Evolutionary conservation across 106 monocot species (phyloP).

Genomic region (Ottelia alismoides): DNA sequence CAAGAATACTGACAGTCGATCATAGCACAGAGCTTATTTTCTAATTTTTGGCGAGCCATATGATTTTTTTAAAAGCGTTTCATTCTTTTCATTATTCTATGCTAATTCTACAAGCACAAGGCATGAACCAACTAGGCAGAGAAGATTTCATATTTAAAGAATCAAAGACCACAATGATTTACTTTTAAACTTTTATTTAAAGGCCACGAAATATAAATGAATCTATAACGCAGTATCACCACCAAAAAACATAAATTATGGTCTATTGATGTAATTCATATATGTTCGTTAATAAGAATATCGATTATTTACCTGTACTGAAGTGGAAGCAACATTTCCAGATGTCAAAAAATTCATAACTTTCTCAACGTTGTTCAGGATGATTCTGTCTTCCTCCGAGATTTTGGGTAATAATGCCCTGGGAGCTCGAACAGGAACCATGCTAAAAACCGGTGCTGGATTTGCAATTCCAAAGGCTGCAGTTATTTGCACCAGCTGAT

Average conservation of each 20-base stretch:
- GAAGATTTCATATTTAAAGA: too few relatives aligned
- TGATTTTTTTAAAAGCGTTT: too few relatives aligned
- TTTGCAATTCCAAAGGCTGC: slow-evolving; percentile 58
- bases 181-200: background rate
- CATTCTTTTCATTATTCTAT: too few relatives aligned
- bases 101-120: background rate
- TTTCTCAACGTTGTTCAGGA: slow-evolving; percentile 87
- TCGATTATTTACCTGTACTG: slow-evolving; percentile 27
- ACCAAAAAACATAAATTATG: too few relatives aligned
- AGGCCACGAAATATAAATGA: too few relatives aligned
- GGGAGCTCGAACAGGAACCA: slow-evolving; percentile 57
- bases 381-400: slow-evolving; percentile 78
- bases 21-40: too few relatives aligned
- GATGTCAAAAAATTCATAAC: slow-evolving; percentile 74
- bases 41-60: too few relatives aligned
- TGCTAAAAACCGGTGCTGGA: slow-evolving; percentile 53
- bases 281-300: background rate
- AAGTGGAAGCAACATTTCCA: slow-evolving; percentile 34
- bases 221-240: too few relatives aligned
- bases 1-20: too few relatives aligned
- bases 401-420: slow-evolving; percentile 62
- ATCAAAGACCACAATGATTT: background rate
- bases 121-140: background rate
- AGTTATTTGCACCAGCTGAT: slow-evolving; percentile 63
- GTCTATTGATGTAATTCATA: too few relatives aligned